Percentiles rank a stretch among this genome's conserved stretches.
Evolutionary conservation across 345 rosid genomes (phyloP).

Genomic region (Eucalyptus fibrosa): DNA sequence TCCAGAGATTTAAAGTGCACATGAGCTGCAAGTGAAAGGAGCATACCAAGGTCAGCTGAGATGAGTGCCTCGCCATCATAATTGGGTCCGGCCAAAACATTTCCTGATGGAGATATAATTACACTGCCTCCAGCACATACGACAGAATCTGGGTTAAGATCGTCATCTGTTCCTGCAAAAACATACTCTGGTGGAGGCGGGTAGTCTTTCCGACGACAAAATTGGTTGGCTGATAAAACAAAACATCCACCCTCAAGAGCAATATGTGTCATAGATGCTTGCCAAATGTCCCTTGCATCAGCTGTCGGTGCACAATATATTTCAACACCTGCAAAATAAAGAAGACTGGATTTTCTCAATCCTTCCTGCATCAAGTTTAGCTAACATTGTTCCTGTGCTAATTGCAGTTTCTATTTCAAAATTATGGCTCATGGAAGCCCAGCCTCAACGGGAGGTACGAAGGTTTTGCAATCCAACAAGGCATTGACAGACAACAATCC

Average conservation of each 20-base stretch:
- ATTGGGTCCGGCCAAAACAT: conserved; percentile 84
- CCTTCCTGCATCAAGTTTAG: neutral
- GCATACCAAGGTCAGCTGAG: conserved; percentile 78
- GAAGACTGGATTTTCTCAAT: neutral
- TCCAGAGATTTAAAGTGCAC: neutral
- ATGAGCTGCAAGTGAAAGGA: neutral
- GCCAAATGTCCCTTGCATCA: conserved; percentile 79
- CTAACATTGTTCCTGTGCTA: neutral
- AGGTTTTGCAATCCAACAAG: neutral
- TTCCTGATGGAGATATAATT: conserved; percentile 77
- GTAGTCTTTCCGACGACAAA: conserved; percentile 78
- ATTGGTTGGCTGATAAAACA: conserved; percentile 83
- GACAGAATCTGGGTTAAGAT: conserved; percentile 56
- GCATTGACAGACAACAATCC: neutral
- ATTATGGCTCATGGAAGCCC: neutral
- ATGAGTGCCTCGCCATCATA: conserved; percentile 79
- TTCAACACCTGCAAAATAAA: conserved; percentile 40
- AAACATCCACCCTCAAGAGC: conserved; percentile 97
- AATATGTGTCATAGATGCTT: conserved; percentile 84
- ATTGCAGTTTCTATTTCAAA: neutral
- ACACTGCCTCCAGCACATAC: conserved; percentile 94
- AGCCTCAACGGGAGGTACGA: neutral
- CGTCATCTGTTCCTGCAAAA: conserved; percentile 56
- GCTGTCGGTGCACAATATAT: conserved; percentile 98
- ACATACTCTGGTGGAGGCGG: conserved; percentile 83